Percentiles rank a stretch among this genome's conserved stretches.
phyloP scores from a whole-genome alignment of 2,329 filamentous ascomycete species.

The Aspergillus vadensis region DNA sequence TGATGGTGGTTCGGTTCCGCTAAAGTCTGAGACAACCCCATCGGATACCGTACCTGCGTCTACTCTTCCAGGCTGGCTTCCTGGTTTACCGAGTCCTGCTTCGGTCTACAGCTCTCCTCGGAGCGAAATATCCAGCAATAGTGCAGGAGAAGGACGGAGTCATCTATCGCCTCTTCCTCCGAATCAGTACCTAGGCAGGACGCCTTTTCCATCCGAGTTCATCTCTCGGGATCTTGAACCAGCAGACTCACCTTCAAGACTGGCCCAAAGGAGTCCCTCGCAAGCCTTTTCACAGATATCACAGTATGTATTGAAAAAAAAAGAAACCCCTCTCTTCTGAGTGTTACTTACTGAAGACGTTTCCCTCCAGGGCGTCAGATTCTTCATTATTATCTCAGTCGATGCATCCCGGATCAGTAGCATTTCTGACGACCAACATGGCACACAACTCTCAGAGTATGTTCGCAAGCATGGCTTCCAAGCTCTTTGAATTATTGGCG shows the following conservation, averaged over 20 bases:
- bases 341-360: background rate
- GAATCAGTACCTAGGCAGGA: background rate
- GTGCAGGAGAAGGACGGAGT: background rate
- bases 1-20: background rate
- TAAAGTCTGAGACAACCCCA: background rate
- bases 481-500: background rate
- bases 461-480: conserved; percentile 5
- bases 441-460: conserved; percentile 35
- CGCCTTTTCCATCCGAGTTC: conserved; percentile 1
- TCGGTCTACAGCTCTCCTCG: background rate
- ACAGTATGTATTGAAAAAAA: background rate
- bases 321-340: background rate
- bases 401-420: conserved; percentile 16
- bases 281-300: background rate
- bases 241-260: background rate
- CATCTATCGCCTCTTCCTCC: background rate
- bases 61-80: background rate
- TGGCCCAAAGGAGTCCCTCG: background rate
- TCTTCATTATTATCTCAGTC: conserved; percentile 4
- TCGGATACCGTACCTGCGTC: background rate
- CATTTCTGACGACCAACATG: conserved; percentile 31
- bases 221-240: conserved; percentile 1
- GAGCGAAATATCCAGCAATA: conserved; percentile 1
- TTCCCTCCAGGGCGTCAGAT: background rate
- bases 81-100: background rate